Base-by-base conservation (phyloP, 257 asterid species). In the Cruciata laevipes region DNA sequence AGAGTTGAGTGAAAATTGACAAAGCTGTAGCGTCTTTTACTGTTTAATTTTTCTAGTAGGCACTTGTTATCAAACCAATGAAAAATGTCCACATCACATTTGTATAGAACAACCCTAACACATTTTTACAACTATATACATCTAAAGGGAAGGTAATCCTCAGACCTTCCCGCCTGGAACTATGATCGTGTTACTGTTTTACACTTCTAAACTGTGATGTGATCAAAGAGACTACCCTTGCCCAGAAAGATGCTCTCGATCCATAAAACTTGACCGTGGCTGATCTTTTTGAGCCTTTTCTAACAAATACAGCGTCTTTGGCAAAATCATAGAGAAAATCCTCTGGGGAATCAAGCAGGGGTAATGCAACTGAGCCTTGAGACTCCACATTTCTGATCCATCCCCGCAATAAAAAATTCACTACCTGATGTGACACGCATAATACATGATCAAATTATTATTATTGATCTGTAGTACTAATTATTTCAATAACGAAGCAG, bases 381-480 rank as follows among this genome's bases (percentile, higher is more conserved):
- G 97, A 85, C 74, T 93, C 97, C 64, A 93, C 69, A 71, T 78
- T 84, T 64, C 70, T 85, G 47, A 93, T 88, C 99, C 99, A 93
- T 27, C 96, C 95, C 0, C 96, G 92, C 64, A 93, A 77, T 38
- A 90, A 68, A 76, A 73, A 90, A 58, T 93, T 93, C 78, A 93
- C 97, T 57, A 93, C 95, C 98, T 89, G 82, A 47, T 51, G 67
- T 23, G 56, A 65, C 35, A 59, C 4, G 33, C 44, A 44, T n/a
- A 38, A 42, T 20, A 40, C 10, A 68, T 67, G 59, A 38, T n/a
- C n/a, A n/a, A 30, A 14, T 30, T 11, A 2, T 42, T 11, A 25
- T 30, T 47, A 25, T 51, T 47, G 12, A 49, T 31, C 20, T 13
- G 24, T 27, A 25, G 17, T 27, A 3, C 37, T 27, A 10, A 6